Conservation (phyloP, 208 protist genomes). For the Blastocrithidia nonstop region DNA sequence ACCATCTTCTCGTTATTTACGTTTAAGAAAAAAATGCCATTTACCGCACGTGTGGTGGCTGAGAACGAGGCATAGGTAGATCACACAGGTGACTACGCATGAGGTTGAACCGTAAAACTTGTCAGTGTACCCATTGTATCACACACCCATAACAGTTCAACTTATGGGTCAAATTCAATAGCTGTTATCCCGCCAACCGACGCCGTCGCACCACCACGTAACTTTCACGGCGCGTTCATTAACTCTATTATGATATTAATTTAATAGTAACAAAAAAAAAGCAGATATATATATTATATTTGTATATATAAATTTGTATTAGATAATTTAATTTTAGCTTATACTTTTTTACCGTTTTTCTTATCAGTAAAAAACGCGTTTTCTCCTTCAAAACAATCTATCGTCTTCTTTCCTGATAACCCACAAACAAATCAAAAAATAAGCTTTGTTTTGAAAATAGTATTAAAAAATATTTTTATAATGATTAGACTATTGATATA, state of each 20-base stretch:
- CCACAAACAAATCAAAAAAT: too few relatives aligned
- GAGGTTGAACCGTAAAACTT: conserved; percentile 54
- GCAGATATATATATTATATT: not conserved
- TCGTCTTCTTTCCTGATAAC: too few relatives aligned
- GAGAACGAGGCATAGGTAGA: conserved; percentile 67
- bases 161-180: conserved; percentile 74
- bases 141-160: conserved; percentile 76
- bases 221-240: conserved; percentile 41
- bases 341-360: too few relatives aligned
- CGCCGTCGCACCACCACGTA: conserved; percentile 37
- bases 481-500: too few relatives aligned
- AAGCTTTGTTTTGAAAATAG: too few relatives aligned
- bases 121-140: conserved; percentile 69
- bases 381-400: too few relatives aligned
- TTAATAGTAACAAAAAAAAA: conserved; percentile 2
- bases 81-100: conserved; percentile 47
- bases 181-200: conserved; percentile 55
- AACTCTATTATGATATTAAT: not conserved
- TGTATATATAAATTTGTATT: not conserved
- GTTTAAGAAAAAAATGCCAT: conserved; percentile 53
- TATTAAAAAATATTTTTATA: too few relatives aligned
- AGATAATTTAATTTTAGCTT: too few relatives aligned
- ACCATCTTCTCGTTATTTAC: conserved; percentile 50
- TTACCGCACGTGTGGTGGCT: conserved; percentile 33
- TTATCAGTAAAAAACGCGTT: too few relatives aligned